Base-by-base conservation (phyloP, 2,329 filamentous ascomycete genomes). In the Aureobasidium sp. region DNA sequence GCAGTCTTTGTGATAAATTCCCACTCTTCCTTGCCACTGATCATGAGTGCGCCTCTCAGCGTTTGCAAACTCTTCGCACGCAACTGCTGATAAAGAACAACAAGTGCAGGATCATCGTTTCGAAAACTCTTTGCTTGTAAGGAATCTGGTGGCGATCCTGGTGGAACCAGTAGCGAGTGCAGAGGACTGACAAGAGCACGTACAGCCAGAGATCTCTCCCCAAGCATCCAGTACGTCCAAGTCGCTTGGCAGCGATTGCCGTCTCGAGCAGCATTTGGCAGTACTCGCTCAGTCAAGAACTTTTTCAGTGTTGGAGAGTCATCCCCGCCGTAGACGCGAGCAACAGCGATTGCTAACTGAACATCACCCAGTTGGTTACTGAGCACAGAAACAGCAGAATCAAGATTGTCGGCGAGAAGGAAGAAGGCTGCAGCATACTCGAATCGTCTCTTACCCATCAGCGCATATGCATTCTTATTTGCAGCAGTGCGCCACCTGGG, bases 391-490 rank as follows among this genome's bases (percentile, higher is more conserved):
- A 96, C 91, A 0, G 96, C 95, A 76, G 97, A 94, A 64, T 91
- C 89, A 0, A 97, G 83, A 73, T 92, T 91, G 70, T 95, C 94
- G 2, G 93, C 97, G 1, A 99, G 85, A 8, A 99, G 84, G 82
- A 99, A 99, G 80, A 98, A 99, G 0, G 96, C 93, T 1, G 95
- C 96, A 4, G 96, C 95, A 74, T 99, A 99, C 79, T 93, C 94
- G 76, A 98, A 98, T 58, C 96, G 87, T 51, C 94, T 88, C 79
- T 94, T 97, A 70, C 95, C 96, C 75, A 99, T 90, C 64, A 99
- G 80, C 3, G 96, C 95, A 79, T 98, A 99, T 0, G 96, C 96
- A 76, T 99, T 99, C 80, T 99, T 99, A 67, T 97, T 82, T 0
- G 96, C 96, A 6, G 93, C 90, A 1, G 93, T 97, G 76, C 88